Evolutionary conservation across 768 basidiomycete species (phyloP), one percentile per base, ranked within the genome.

Genomic region (Rhizopogon sp.): DNA sequence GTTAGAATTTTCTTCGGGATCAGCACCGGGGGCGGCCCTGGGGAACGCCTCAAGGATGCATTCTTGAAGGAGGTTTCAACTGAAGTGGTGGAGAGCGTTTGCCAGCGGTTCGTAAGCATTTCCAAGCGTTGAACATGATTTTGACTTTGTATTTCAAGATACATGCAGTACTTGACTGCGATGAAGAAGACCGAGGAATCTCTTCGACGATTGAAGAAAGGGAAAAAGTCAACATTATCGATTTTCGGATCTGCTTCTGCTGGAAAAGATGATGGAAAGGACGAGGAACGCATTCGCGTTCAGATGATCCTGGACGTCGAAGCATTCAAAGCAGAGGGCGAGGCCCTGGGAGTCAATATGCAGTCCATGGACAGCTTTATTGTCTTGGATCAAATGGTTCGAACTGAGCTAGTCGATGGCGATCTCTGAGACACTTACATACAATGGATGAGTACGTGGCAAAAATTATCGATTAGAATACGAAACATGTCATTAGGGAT

Each of bases 101-200:
- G 81, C 22, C 84, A 85, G 63, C 81, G 81, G 85, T 87, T 60
- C 55, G 67, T 53, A 35, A 44, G 43, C 42, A 11, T 14, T 6
- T 58, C 41, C 22, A 5, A 29, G 13, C 13, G 39, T 55, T 46
- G 6, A 17, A 43, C 29, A 56, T 39, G 39, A 49, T 40, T 20
- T 31, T 28, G 37, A 35, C 43, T 46, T 16, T 20, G 5, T 13
- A 29, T 50, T 50, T 31, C 29, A 54, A 93, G 92, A 63, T 97
- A 96, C 68, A 83, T 87, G 11, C 78, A 80, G 54, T 88, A 91
- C 64, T 76, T 98, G 22, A 77, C 84, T 9, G 81, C 83, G 1
- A 93, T 95, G 81, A 90, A 85, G 69, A 96, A 96, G 75, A 92
- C 92, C 7, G 93, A 98, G 59, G 93, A 94, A 65, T 88, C 91